Percentiles rank a stretch among this genome's conserved stretches.
phyloP scores from a whole-genome alignment of 139 green algal genomes.

The Chlorella vulgaris region DNA sequence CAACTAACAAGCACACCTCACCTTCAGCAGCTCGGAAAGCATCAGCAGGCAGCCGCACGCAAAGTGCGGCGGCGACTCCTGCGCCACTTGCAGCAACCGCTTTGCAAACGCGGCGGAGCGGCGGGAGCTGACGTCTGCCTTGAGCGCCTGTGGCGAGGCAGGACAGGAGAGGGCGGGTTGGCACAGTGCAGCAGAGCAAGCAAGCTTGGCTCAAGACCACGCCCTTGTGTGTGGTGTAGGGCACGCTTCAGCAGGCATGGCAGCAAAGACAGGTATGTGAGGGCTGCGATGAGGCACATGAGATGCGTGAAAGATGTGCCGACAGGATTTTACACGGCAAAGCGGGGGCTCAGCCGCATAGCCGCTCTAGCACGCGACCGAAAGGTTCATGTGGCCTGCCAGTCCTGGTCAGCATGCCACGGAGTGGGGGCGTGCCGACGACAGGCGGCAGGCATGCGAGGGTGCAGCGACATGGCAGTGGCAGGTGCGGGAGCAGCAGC shows the following conservation, averaged over 20 bases:
- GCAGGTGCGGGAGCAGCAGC: neutral
- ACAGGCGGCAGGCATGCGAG: slow-evolving; percentile 1
- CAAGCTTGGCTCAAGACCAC: no score
- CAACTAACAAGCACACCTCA: neutral
- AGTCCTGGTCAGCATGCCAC: slow-evolving; percentile 9
- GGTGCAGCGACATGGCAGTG: neutral
- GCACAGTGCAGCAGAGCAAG: neutral
- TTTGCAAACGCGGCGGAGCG: slow-evolving; percentile 89
- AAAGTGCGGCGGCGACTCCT: slow-evolving; percentile 72
- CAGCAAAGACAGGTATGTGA: neutral
- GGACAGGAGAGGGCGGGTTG: neutral
- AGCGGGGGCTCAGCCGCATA: neutral
- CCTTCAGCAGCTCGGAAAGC: slow-evolving; percentile 57
- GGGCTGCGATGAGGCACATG: neutral
- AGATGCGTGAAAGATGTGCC: neutral
- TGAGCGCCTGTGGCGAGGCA: slow-evolving; percentile 53
- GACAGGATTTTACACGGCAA: slow-evolving; percentile 8
- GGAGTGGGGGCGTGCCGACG: slow-evolving; percentile 5
- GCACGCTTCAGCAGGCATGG: neutral
- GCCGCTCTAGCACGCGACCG: slow-evolving; percentile 19
- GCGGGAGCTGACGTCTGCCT: slow-evolving; percentile 72
- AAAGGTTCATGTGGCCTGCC: slow-evolving; percentile 5
- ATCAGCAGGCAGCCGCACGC: slow-evolving; percentile 89
- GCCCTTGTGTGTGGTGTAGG: neutral
- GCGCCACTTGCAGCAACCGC: slow-evolving; percentile 84